These are phyloP conservation scores for Hibiscus mutabilis DNA, from an alignment of 345 rosid species.

Conservation along the genomic window DNA sequence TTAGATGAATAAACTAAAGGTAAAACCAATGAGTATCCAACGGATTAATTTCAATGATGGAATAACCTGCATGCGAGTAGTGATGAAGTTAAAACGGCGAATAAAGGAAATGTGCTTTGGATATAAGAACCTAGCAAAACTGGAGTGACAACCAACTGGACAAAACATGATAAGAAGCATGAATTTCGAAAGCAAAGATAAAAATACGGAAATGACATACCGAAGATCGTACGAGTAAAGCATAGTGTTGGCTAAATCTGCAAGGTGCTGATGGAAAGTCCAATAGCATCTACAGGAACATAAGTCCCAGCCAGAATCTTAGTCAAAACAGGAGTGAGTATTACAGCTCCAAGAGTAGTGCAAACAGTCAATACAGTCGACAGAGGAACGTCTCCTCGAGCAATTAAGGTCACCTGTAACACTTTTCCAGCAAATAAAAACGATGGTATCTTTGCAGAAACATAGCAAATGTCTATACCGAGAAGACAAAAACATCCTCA, in stretches of 20 bases:
- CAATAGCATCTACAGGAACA: constrained; percentile 57
- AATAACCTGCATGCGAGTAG: constrained; percentile 60
- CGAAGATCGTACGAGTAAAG: not conserved
- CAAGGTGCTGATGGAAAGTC: constrained; percentile 59
- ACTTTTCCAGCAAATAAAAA: constrained; percentile 32
- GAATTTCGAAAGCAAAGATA: not conserved
- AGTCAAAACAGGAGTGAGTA: constrained; percentile 57
- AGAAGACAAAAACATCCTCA: not conserved
- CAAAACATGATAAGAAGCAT: not conserved
- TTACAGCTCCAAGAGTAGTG: constrained; percentile 53
- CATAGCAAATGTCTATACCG: not conserved
- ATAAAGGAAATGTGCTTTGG: constrained; percentile 49
- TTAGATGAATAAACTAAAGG: not conserved
- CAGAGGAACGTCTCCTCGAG: constrained; percentile 62
- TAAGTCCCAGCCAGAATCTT: constrained; percentile 51
- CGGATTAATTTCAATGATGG: not conserved
- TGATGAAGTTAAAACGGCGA: constrained; percentile 49
- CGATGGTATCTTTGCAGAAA: not conserved
- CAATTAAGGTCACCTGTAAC: constrained; percentile 63
- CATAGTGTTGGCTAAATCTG: constrained; percentile 27
- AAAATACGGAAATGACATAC: not conserved
- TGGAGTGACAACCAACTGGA: constrained; percentile 56
- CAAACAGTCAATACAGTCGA: constrained; percentile 59
- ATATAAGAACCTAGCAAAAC: constrained; percentile 51
- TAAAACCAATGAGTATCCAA: not conserved